These are phyloP conservation scores for Calonectria pauciramosa DNA, from an alignment of 2,329 filamentous ascomycete species.

Conservation along the genomic window DNA sequence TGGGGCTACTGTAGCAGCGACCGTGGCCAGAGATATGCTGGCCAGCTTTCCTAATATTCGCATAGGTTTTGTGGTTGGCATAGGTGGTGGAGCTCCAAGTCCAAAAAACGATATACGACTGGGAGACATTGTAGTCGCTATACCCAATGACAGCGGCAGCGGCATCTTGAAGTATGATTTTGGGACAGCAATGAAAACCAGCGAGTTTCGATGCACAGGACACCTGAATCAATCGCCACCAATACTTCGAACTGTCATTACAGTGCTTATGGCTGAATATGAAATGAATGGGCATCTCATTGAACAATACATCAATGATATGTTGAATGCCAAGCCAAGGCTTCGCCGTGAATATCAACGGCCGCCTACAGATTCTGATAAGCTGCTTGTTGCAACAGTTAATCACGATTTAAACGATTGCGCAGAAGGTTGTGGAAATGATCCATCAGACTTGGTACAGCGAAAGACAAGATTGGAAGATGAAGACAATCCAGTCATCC, in stretches of 20 bases:
- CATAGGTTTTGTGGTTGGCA: neutral
- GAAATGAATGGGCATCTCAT: neutral
- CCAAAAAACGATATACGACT: neutral
- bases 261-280: neutral
- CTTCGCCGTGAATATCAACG: neutral
- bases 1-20: neutral
- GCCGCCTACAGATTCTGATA: neutral
- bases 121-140: neutral
- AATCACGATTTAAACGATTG: neutral
- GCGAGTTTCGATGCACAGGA: neutral
- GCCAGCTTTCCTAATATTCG: neutral
- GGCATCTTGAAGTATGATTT: neutral
- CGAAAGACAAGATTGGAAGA: too few species aligned
- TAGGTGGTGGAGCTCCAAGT: neutral
- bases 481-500: too few species aligned
- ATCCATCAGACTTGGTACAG: neutral
- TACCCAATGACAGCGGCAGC: neutral
- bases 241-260: neutral
- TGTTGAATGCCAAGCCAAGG: neutral
- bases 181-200: neutral
- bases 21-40: neutral
- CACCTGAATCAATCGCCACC: neutral
- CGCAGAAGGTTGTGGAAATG: neutral
- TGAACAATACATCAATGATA: neutral
- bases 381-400: neutral